These are phyloP conservation scores for Globisporangium radiosum DNA, from an alignment of 352 stramenopile species.

Conservation along the genomic window DNA sequence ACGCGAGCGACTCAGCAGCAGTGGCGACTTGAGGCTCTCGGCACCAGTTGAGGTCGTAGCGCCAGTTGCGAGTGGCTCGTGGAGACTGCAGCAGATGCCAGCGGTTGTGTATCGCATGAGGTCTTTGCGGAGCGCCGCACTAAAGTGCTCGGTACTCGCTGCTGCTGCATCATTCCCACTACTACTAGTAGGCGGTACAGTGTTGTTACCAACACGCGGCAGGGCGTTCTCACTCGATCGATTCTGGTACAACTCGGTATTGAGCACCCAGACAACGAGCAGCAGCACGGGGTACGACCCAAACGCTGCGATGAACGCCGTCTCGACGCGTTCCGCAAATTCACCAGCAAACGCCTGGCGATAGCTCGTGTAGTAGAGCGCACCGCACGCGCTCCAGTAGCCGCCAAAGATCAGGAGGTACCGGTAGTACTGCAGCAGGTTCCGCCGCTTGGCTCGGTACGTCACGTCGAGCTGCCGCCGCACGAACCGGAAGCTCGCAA, in stretches of 20 bases:
- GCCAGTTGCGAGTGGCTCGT: slow-evolving; percentile 19
- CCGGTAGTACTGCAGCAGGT: slow-evolving; percentile 82
- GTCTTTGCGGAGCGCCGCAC: slow-evolving; percentile 68
- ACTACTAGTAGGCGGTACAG: no score
- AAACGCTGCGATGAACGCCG: slow-evolving; percentile 62
- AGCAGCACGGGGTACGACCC: slow-evolving; percentile 67
- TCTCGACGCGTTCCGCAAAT: slow-evolving; percentile 47
- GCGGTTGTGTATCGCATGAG: slow-evolving; percentile 83
- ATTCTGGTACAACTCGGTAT: slow-evolving; percentile 81
- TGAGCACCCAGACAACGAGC: slow-evolving; percentile 71
- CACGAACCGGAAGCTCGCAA: slow-evolving; percentile 81
- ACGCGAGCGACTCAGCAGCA: slow-evolving; percentile 24
- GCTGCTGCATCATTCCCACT: not conserved
- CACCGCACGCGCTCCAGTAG: slow-evolving; percentile 61
- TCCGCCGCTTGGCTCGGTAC: slow-evolving; percentile 76
- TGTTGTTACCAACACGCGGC: slow-evolving; percentile 4
- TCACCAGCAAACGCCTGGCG: slow-evolving; percentile 50
- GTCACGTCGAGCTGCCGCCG: slow-evolving; percentile 79
- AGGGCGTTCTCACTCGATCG: slow-evolving; percentile 64
- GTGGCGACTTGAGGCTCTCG: slow-evolving; percentile 36
- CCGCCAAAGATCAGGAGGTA: slow-evolving; percentile 71
- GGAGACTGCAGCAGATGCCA: slow-evolving; percentile 74
- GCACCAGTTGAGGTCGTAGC: not conserved
- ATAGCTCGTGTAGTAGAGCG: slow-evolving; percentile 74
- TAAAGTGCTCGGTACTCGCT: slow-evolving; percentile 71